These are phyloP conservation scores for Oehlia diaphana DNA, from an alignment of 192 early-diverging fungal species.

Conservation along the genomic window DNA sequence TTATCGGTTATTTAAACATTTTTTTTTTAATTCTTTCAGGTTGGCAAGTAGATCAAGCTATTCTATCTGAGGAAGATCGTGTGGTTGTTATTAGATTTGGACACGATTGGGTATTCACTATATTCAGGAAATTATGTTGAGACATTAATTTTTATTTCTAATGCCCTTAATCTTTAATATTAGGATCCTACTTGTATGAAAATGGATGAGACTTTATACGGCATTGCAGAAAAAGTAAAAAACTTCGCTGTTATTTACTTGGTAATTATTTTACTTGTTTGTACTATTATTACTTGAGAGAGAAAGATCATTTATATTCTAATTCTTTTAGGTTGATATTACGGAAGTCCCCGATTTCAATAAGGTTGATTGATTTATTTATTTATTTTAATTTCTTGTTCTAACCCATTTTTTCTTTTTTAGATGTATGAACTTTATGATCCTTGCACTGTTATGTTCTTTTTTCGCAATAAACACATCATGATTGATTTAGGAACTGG, in stretches of 20 bases:
- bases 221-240: conserved; percentile 92
- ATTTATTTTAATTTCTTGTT: not conserved
- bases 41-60: conserved; percentile 99
- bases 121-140: not conserved
- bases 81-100: conserved; percentile 98
- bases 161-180: not conserved
- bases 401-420: conserved; percentile 42
- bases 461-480: conserved; percentile 94
- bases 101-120: conserved; percentile 75
- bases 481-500: conserved; percentile 99
- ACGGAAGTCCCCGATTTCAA: conserved; percentile 92
- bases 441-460: conserved; percentile 98
- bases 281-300: not conserved
- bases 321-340: conserved; percentile 69
- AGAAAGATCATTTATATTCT: not conserved
- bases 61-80: conserved; percentile 95
- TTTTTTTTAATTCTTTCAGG: conserved; percentile 36
- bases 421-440: conserved; percentile 99
- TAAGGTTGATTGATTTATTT: conserved; percentile 39
- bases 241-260: conserved; percentile 98
- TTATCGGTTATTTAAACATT: not conserved
- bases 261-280: conserved; percentile 36
- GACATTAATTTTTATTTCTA: conserved; percentile 1
- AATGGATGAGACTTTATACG: conserved; percentile 96
- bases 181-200: conserved; percentile 92